These are phyloP conservation scores for Lactarius sanguifluus DNA, from an alignment of 768 basidiomycete species.

Conservation along the genomic window DNA sequence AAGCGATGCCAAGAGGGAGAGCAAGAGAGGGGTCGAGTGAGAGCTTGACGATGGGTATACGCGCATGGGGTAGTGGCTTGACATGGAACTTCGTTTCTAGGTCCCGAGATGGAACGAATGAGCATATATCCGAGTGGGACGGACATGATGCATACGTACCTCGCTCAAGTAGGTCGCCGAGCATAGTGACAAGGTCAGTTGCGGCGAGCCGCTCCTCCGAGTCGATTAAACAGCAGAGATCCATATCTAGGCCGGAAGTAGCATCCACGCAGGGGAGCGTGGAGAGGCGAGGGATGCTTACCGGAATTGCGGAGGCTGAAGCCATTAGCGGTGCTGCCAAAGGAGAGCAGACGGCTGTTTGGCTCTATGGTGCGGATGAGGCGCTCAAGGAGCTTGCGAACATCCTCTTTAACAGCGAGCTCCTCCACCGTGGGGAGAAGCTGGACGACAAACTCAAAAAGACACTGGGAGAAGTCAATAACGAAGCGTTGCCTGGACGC, in stretches of 20 bases:
- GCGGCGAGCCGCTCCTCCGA: constrained; percentile 76
- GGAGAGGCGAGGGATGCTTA: constrained; percentile 34
- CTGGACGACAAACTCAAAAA: constrained; percentile 93
- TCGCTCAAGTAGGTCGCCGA: constrained; percentile 89
- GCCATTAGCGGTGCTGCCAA: constrained; percentile 96
- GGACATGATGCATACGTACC: constrained; percentile 52
- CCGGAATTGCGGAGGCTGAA: constrained; percentile 97
- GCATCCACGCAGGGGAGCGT: not conserved
- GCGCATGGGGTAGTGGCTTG: constrained; percentile 93
- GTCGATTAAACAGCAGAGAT: constrained; percentile 95
- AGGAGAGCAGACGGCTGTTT: constrained; percentile 84
- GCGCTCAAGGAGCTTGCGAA: constrained; percentile 89
- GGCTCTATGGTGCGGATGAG: constrained; percentile 96
- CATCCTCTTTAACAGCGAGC: constrained; percentile 93
- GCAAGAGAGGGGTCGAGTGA: constrained; percentile 84
- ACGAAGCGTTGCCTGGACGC: constrained; percentile 62
- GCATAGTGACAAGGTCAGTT: constrained; percentile 88
- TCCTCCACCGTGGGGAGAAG: constrained; percentile 88
- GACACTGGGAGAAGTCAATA: constrained; percentile 81
- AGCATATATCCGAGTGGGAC: constrained; percentile 6
- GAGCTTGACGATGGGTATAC: constrained; percentile 98
- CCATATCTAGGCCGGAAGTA: constrained; percentile 72
- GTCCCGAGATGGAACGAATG: constrained; percentile 23
- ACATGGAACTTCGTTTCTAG: constrained; percentile 94
- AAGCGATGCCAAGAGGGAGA: constrained; percentile 85